A percentile compares a stretch with the other conserved stretches of the same genome.
Evolutionary conservation across 2,329 filamentous ascomycete genomes (phyloP).

Genomic region (Xylaria arbuscula): DNA sequence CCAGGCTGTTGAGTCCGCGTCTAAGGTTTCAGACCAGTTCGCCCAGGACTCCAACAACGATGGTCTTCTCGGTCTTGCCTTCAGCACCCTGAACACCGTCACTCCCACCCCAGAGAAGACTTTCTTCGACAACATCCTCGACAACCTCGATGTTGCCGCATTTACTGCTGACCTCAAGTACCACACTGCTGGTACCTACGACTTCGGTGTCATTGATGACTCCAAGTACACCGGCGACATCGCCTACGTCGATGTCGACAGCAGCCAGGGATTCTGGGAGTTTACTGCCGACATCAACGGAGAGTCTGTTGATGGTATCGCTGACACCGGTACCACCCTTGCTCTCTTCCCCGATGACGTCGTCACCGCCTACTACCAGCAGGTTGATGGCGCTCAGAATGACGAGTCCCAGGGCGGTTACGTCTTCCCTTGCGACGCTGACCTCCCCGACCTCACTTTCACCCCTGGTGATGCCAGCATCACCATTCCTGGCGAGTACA

Average conservation of each 20-base stretch:
- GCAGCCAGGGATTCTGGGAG: slow-evolving; percentile 51
- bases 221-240: slow-evolving; percentile 50
- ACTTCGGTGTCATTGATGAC: slow-evolving; percentile 52
- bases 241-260: slow-evolving; percentile 49
- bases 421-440: slow-evolving; percentile 62
- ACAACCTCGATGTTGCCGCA: slow-evolving; percentile 45
- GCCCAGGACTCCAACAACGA: slow-evolving; percentile 48
- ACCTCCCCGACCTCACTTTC: slow-evolving; percentile 62
- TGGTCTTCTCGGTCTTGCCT: slow-evolving; percentile 52
- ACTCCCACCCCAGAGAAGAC: slow-evolving; percentile 46
- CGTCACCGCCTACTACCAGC: slow-evolving; percentile 62
- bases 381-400: slow-evolving; percentile 58
- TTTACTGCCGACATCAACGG: slow-evolving; percentile 48
- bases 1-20: slow-evolving; percentile 51
- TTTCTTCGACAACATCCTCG: slow-evolving; percentile 50
- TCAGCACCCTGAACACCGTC: slow-evolving; percentile 52
- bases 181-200: slow-evolving; percentile 51
- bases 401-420: slow-evolving; percentile 58
- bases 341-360: slow-evolving; percentile 57
- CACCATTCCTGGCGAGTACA: slow-evolving; percentile 61
- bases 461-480: slow-evolving; percentile 59
- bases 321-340: slow-evolving; percentile 70
- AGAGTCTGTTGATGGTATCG: slow-evolving; percentile 57
- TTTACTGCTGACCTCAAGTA: slow-evolving; percentile 52
- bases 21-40: slow-evolving; percentile 48